Evolutionary conservation across 495 filamentous ascomycete species (phyloP), one percentile per base, ranked within the genome.

Genomic region (Hypoxylon fragiforme): DNA sequence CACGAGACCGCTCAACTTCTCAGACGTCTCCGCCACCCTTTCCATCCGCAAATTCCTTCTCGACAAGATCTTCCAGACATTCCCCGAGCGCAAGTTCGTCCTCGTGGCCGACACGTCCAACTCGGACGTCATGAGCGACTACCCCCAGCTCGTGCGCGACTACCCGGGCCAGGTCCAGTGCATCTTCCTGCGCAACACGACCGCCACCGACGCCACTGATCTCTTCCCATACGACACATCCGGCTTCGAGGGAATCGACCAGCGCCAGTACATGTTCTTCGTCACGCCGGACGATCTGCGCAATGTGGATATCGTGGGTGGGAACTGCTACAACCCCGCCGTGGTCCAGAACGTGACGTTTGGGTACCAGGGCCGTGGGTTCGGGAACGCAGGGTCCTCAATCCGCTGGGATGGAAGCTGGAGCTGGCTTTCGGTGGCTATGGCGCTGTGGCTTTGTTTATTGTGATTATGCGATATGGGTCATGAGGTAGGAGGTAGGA

Each of bases 41-140:
- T 77, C 77, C 1, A 86, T 90, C 66, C 85, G 88, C 28, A 80
- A 78, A 40, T 83, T 74, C 65, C 73, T 91, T 4, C 77, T 92
- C 22, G 69, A 81, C 32, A 83, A 83, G 60, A 76, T 90, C 64
- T 88, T 92, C 68, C 72, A 84, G 68, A 90, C 88, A 3, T 92
- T 82, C 61, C 88, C 88, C 3, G 52, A 83, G 38, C 84, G 88
- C 31, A 85, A 86, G 51, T 92, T 92, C 67, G 76, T 91, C 19
- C 79, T 92, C 7, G 68, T 91, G 1, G 88, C 84, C 44, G 88
- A 92, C 66, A 91, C 88, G 0, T 85, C 81, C 48, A 92, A 92
- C 72, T 80, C 78, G 21, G 88, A 92, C 64, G 78, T 90, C 47
- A 88, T 91, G 88, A 77, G 60, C 20, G 84, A 81, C 62, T 91